phyloP scores from a whole-genome alignment of 2,329 filamentous ascomycete genomes.

The Didymella exigua region DNA sequence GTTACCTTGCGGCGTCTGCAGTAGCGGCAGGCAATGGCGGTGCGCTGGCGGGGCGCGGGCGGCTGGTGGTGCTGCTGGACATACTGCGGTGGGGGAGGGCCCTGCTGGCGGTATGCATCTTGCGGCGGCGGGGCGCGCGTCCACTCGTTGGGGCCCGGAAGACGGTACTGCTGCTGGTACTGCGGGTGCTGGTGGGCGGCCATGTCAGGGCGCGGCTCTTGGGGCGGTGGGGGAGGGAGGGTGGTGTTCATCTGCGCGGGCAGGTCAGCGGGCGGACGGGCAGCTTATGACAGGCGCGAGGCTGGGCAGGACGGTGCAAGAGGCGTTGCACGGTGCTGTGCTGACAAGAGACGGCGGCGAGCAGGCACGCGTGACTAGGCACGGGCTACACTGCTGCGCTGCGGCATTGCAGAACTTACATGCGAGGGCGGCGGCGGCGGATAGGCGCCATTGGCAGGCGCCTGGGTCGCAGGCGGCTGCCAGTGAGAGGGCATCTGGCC shows the following conservation, averaged over 20 bases:
- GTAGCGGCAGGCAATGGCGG: conserved; percentile 66
- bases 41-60: conserved; percentile 64
- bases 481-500: conserved; percentile 48
- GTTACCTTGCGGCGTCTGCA: conserved; percentile 64
- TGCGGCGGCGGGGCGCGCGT: conserved; percentile 47
- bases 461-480: conserved; percentile 42
- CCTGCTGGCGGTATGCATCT: conserved; percentile 48
- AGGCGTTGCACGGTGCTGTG: conserved; percentile 9
- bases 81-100: conserved; percentile 47
- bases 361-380: neutral
- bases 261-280: conserved; percentile 26
- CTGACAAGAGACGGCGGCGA: conserved; percentile 2
- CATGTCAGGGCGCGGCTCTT: conserved; percentile 52
- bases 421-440: conserved; percentile 39
- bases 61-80: conserved; percentile 47
- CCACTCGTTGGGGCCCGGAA: conserved; percentile 56
- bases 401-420: conserved; percentile 37
- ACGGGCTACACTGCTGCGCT: neutral
- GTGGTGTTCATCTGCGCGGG: conserved; percentile 40
- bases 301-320: neutral
- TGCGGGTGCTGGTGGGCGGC: conserved; percentile 52
- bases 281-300: conserved; percentile 16
- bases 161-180: conserved; percentile 53
- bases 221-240: conserved; percentile 41
- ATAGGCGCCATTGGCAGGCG: conserved; percentile 46